These are phyloP conservation scores for Lactarius sanguifluus DNA, from an alignment of 768 basidiomycete genomes.

Conservation along the genomic window DNA sequence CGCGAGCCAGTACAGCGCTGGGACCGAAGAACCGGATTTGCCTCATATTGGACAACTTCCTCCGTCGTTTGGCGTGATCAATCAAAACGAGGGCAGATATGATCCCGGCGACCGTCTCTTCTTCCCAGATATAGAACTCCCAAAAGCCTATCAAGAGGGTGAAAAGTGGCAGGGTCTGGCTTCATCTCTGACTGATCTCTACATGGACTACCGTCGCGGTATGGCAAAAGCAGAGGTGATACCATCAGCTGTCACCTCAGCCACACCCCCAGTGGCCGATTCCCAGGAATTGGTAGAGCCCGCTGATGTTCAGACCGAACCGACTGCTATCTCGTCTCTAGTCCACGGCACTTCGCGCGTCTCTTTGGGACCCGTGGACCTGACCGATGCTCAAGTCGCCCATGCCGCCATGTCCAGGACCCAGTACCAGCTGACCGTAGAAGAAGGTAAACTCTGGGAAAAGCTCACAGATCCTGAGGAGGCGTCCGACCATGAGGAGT, in stretches of 20 bases:
- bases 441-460: slow-evolving; percentile 36
- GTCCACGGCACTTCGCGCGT: neutral
- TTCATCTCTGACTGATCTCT: slow-evolving; percentile 20
- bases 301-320: slow-evolving; percentile 7
- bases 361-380: neutral
- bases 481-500: slow-evolving; percentile 28
- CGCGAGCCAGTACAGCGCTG: slow-evolving; percentile 2
- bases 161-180: slow-evolving; percentile 16
- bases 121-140: slow-evolving; percentile 14
- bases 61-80: neutral
- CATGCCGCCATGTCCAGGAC: slow-evolving; percentile 32
- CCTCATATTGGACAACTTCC: slow-evolving; percentile 1
- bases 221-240: slow-evolving; percentile 46
- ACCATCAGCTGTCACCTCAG: slow-evolving; percentile 35
- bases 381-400: slow-evolving; percentile 13
- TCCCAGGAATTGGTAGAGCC: slow-evolving; percentile 3
- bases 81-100: slow-evolving; percentile 48
- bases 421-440: slow-evolving; percentile 31
- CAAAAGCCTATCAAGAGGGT: slow-evolving; percentile 13
- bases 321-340: slow-evolving; percentile 8
- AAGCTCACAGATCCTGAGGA: slow-evolving; percentile 12
- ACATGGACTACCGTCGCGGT: slow-evolving; percentile 47
- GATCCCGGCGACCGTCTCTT: slow-evolving; percentile 34
- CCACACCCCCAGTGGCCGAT: slow-evolving; percentile 11
- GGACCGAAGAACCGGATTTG: slow-evolving; percentile 12